These are phyloP conservation scores for Stellera chamaejasme DNA, from an alignment of 345 rosid species.

Conservation along the genomic window DNA sequence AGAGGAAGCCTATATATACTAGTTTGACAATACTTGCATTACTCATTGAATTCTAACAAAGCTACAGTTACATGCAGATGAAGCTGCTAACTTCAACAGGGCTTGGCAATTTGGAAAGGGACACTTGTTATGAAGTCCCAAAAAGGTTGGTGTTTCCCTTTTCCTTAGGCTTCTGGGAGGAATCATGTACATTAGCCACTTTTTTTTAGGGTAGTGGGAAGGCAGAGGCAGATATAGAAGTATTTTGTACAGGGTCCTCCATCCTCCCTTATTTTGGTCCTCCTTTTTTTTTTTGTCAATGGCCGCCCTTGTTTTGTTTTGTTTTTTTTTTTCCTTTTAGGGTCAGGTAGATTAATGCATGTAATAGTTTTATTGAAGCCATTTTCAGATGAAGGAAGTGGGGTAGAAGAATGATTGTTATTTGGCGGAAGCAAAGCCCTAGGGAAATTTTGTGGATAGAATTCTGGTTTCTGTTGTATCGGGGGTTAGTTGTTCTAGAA, in stretches of 20 bases:
- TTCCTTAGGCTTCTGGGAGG: constrained; percentile 30
- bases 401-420: constrained; percentile 33
- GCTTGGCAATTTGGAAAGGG: constrained; percentile 20
- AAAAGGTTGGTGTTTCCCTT: constrained; percentile 1
- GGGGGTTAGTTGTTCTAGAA: too few species aligned
- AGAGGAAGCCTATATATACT: too few species aligned
- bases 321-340: constrained; percentile 11
- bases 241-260: constrained; percentile 58
- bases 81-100: constrained; percentile 19
- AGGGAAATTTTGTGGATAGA: constrained; percentile 49
- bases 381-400: constrained; percentile 32
- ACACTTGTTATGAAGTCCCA: constrained; percentile 15
- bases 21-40: too few species aligned
- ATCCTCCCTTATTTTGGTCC: constrained; percentile 25
- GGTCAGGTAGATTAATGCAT: constrained; percentile 45
- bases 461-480: constrained; percentile 15
- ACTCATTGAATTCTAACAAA: not conserved
- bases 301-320: constrained; percentile 23
- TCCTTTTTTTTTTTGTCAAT: constrained; percentile 21
- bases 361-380: constrained; percentile 24
- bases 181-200: constrained; percentile 51
- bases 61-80: constrained; percentile 15
- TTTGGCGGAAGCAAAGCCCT: constrained; percentile 24
- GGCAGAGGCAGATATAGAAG: constrained; percentile 43
- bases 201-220: constrained; percentile 37